A percentile compares a stretch with the other conserved stretches of the same genome.
Conservation (phyloP, 257 asterid species). For the Solanum pimpinellifolium region DNA sequence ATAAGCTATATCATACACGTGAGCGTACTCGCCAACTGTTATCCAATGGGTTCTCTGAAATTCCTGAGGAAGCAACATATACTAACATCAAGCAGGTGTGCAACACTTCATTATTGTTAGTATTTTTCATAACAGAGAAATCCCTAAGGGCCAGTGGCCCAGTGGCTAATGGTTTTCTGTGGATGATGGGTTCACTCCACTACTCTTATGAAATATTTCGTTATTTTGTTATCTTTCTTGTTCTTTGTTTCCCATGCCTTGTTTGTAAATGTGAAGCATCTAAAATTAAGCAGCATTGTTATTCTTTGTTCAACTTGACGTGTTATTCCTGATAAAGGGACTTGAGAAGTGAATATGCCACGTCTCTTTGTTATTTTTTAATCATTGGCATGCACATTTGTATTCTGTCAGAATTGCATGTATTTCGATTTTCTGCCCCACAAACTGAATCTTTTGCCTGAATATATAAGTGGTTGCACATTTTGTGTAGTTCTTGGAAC, state of each 20-base stretch:
- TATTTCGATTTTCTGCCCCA: background rate
- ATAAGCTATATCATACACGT: constrained; percentile 37
- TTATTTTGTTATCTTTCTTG: background rate
- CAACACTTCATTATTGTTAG: background rate
- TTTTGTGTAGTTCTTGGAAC: constrained; percentile 32
- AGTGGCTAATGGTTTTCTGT: background rate
- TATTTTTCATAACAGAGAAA: background rate
- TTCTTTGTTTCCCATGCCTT: background rate
- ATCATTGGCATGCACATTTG: background rate
- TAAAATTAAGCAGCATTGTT: background rate
- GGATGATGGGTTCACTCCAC: background rate
- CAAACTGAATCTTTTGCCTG: background rate
- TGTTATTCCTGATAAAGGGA: background rate
- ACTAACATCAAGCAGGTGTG: constrained; percentile 29
- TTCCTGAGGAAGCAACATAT: constrained; percentile 32
- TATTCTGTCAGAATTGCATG: background rate
- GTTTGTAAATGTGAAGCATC: background rate
- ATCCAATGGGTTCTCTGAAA: constrained; percentile 32
- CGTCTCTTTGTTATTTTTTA: background rate
- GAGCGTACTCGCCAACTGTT: constrained; percentile 39
- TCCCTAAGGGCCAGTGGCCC: background rate
- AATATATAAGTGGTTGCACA: background rate
- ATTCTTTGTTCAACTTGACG: background rate
- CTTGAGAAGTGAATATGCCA: background rate
- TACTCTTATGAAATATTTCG: background rate